Evolutionary conservation across 2,329 filamentous ascomycete genomes (phyloP), one percentile per base, ranked within the genome.

Genomic region (Nemania bipapillata): DNA sequence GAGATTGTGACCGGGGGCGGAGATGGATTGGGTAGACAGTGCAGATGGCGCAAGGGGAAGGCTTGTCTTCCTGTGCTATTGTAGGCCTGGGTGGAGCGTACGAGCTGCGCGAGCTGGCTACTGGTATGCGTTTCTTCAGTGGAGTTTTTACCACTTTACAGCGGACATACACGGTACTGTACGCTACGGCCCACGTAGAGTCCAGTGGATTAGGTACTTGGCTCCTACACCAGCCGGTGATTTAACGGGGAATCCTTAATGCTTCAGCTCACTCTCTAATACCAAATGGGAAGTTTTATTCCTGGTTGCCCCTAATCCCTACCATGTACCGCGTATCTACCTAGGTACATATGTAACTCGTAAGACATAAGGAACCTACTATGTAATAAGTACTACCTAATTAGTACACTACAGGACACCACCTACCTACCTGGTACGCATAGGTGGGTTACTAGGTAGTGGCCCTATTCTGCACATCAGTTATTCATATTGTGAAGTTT

Each of bases 1-100:
- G 74, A 73, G 75, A 76, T 76, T 77, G 75, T 71, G 73, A 75
- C 73, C 73, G 75, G 75, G 71, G 72, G 70, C 70, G 72, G 60
- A 68, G 62, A 66, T 66, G 68, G 68, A 69, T 42, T 62, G 71
- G 59, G 61, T 70, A 68, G 64, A 69, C 73, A 64, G 65, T 65
- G 65, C 60, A 67, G 60, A 40, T 22, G 32, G 53, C 32, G 52
- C 65, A 62, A 65, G 68, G 63, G 53, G 37, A 54, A 56, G 58
- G 60, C 64, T 57, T 53, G 68, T 67, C 55, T 42, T 49, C 32
- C 52, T 57, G 32, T 49, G 64, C n/a, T 63, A 55, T 57, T 67
- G 45, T 64, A 59, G 66, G 56, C 49, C 52, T 28, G 53, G 35
- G 65, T 69, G 67, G 69, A 47, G 60, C 45, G 40, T 4, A 45